Conservation (phyloP, 345 rosid species). For the Cardamine resedifolia region DNA sequence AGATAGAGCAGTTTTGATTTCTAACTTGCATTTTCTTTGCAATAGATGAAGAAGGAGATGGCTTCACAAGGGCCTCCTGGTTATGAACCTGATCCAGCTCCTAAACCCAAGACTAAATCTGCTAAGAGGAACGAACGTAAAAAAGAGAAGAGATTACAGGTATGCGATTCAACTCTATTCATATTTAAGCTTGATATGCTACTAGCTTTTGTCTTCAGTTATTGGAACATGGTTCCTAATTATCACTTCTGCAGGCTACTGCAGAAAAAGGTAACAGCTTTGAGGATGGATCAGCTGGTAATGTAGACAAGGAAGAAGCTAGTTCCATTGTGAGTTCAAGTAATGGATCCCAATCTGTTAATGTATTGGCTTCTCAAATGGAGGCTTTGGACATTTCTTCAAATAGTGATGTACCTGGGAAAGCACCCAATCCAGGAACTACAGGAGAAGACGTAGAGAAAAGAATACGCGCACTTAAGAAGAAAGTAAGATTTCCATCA, state of each 20-base stretch:
- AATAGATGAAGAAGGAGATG: conserved; percentile 82
- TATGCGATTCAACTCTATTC: conserved; percentile 28
- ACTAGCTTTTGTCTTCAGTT: conserved; percentile 1
- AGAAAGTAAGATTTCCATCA: conserved; percentile 61
- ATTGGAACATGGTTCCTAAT: background rate
- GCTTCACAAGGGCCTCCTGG: conserved; percentile 77
- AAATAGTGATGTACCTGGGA: conserved; percentile 40
- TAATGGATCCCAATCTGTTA: conserved; percentile 45
- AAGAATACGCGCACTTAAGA: conserved; percentile 79
- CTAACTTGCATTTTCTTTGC: background rate
- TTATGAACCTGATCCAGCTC: conserved; percentile 59
- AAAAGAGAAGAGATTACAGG: conserved; percentile 91
- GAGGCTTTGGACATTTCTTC: conserved; percentile 61
- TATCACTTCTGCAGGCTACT: conserved; percentile 52
- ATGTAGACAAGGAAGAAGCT: conserved; percentile 41
- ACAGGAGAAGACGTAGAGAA: conserved; percentile 67
- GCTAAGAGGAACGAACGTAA: conserved; percentile 82
- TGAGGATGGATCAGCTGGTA: conserved; percentile 47
- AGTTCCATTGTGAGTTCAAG: conserved; percentile 27
- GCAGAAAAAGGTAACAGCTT: conserved; percentile 59
- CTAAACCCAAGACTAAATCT: conserved; percentile 80
- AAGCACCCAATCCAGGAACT: conserved; percentile 41
- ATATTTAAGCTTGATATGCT: background rate
- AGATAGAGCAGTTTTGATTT: background rate
- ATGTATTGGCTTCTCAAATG: conserved; percentile 65